Percentiles rank a stretch among this genome's conserved stretches.
phyloP scores from a whole-genome alignment of 192 early-diverging fungal genomes.

The Backusella psychrophila region DNA sequence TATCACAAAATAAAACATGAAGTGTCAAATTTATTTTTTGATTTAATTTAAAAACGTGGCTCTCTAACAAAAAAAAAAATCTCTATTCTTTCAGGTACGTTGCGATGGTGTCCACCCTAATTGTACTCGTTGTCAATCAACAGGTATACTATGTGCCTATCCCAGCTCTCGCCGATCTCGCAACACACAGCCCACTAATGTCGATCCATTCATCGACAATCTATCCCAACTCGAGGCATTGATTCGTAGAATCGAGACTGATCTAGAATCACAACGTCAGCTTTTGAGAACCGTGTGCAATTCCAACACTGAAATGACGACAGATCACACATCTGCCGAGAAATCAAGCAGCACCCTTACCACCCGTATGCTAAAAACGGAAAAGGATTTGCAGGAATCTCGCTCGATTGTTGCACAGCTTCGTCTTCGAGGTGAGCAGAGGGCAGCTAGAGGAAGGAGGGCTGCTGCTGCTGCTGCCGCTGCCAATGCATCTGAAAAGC shows the following conservation, averaged over 20 bases:
- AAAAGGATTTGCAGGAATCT: constrained; percentile 39
- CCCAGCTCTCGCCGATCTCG: constrained; percentile 38
- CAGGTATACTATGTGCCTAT: constrained; percentile 29
- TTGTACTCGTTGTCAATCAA: constrained; percentile 30
- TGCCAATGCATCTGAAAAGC: background rate
- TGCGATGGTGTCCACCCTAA: constrained; percentile 34
- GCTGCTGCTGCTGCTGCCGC: constrained; percentile 18
- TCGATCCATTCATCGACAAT: constrained; percentile 35
- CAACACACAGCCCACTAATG: constrained; percentile 33
- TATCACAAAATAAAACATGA: background rate
- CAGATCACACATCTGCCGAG: background rate
- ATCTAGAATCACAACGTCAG: constrained; percentile 17
- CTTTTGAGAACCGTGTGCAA: background rate
- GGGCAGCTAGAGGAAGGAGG: constrained; percentile 24
- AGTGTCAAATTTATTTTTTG: background rate
- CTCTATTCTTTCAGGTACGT: constrained; percentile 19
- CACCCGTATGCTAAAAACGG: constrained; percentile 23
- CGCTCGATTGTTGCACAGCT: constrained; percentile 35
- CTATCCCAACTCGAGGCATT: constrained; percentile 28
- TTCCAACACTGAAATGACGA: background rate
- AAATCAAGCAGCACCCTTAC: background rate
- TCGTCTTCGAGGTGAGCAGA: constrained; percentile 33
- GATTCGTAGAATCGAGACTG: constrained; percentile 33
- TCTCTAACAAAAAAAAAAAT: background rate
- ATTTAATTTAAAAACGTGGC: background rate